Evolutionary conservation across 352 stramenopile species (phyloP).

Genomic region (Aphanomyces invadans): DNA sequence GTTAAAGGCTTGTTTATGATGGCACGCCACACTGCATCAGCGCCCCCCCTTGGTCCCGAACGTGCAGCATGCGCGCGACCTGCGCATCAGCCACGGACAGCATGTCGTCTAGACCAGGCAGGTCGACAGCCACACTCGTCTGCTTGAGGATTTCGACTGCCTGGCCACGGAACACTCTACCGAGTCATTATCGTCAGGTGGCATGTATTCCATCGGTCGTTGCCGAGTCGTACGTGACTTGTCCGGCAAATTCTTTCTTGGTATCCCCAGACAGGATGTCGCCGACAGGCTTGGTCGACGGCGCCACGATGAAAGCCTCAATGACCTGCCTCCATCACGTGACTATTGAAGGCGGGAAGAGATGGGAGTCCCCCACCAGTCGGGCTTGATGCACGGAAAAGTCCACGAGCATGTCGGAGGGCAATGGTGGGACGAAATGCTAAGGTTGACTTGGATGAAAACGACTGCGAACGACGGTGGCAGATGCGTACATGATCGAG

Average conservation of each 20-base stretch:
- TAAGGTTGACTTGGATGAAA: too few species aligned
- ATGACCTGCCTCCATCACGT: conserved; percentile 37
- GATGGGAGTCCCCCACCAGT: conserved; percentile 34
- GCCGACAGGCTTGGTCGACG: conserved; percentile 45
- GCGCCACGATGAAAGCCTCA: conserved; percentile 56
- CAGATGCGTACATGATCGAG: conserved; percentile 56
- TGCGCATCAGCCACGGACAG: conserved; percentile 40
- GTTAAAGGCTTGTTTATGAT: too few species aligned
- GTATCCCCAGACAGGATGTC: conserved; percentile 52
- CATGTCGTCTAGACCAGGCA: conserved; percentile 77
- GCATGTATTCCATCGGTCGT: background rate
- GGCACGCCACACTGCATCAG: conserved; percentile 50
- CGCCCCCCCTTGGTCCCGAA: conserved; percentile 66
- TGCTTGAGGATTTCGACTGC: conserved; percentile 76
- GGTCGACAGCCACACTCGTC: conserved; percentile 49
- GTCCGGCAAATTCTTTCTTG: conserved; percentile 73
- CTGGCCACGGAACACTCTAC: conserved; percentile 60
- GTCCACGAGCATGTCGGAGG: conserved; percentile 66
- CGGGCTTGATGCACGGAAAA: conserved; percentile 77
- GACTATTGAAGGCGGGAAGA: background rate
- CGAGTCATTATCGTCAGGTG: conserved; percentile 4
- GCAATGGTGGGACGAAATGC: conserved; percentile 65
- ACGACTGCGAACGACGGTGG: conserved; percentile 8
- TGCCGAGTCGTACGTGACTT: conserved; percentile 51
- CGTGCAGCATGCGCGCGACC: conserved; percentile 50